Conservation (phyloP, 2,329 filamentous ascomycete genomes). For the Trichoderma atrobrunneum region DNA sequence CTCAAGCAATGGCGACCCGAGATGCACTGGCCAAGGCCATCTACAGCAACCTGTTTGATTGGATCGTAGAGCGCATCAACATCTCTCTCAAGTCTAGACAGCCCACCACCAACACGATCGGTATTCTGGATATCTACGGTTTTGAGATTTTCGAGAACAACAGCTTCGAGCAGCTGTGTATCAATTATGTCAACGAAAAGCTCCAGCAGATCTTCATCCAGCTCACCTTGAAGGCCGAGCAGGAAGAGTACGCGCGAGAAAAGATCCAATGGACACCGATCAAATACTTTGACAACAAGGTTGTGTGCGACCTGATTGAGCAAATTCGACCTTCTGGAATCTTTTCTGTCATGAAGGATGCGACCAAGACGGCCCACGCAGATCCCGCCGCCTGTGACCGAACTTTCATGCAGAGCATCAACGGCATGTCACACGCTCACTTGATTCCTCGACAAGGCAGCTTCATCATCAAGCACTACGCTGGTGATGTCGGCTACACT, state of each 20-base stretch:
- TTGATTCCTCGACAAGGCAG: conserved; percentile 89
- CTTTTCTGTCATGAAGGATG: conserved; percentile 95
- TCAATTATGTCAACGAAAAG: conserved; percentile 99
- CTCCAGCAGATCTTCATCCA: conserved; percentile 99
- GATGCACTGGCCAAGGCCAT: conserved; percentile 95
- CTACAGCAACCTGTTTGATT: conserved; percentile 96
- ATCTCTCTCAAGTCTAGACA: conserved; percentile 78
- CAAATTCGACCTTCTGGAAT: conserved; percentile 85
- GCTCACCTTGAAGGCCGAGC: conserved; percentile 90
- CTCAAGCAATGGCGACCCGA: conserved; percentile 81
- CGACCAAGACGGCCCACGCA: conserved; percentile 95
- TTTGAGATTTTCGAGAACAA: conserved; percentile 99
- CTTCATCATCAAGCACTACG: conserved; percentile 99
- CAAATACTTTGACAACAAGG: conserved; percentile 99
- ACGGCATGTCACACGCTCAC: conserved; percentile 86
- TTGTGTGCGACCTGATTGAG: conserved; percentile 96
- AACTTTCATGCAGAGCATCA: conserved; percentile 91
- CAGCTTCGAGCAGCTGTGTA: conserved; percentile 97
- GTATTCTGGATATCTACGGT: conserved; percentile 97
- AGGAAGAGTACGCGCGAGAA: conserved; percentile 94
- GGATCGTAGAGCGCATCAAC: conserved; percentile 94
- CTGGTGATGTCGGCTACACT: conserved; percentile 91
- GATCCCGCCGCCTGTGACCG: conserved; percentile 92
- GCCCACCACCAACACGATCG: conserved; percentile 76
- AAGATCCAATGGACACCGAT: conserved; percentile 99